These are phyloP conservation scores for Lathyrus sativus DNA, from an alignment of 306 rosid genomes.

Conservation along the genomic window DNA sequence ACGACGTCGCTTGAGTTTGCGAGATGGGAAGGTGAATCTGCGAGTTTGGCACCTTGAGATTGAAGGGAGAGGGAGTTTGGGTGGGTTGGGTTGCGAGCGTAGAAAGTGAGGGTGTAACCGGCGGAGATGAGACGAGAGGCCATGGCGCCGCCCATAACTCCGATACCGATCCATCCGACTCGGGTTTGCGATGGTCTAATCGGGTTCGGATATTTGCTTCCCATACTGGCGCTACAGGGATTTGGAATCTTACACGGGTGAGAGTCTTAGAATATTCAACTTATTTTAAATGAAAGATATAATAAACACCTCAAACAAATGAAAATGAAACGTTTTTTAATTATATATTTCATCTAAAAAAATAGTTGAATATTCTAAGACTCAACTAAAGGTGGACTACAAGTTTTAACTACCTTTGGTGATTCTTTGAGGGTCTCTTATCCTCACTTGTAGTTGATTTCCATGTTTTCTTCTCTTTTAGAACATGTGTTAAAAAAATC, in stretches of 20 bases:
- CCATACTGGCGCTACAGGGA: slow-evolving; percentile 5
- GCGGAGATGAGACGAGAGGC: slow-evolving; percentile 75
- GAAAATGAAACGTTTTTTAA: too few species aligned
- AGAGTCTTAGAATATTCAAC: not conserved
- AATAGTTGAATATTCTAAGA: too few species aligned
- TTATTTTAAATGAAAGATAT: too few species aligned
- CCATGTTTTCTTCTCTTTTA: too few species aligned
- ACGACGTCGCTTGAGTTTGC: slow-evolving; percentile 55
- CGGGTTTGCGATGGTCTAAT: slow-evolving; percentile 54
- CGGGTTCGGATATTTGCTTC: slow-evolving; percentile 58
- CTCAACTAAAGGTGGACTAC: too few species aligned
- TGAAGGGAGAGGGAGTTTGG: slow-evolving; percentile 53
- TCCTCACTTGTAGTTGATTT: too few species aligned
- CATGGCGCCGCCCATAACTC: slow-evolving; percentile 88
- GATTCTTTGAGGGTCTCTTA: too few species aligned
- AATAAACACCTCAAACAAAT: too few species aligned
- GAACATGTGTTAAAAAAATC: too few species aligned
- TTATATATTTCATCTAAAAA: too few species aligned
- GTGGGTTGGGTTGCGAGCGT: slow-evolving; percentile 70
- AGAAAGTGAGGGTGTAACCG: slow-evolving; percentile 71
- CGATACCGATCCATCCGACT: slow-evolving; percentile 78
- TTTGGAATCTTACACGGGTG: not conserved
- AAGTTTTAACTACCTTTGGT: too few species aligned
- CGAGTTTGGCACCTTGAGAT: slow-evolving; percentile 58
- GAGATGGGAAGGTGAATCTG: slow-evolving; percentile 51